Evolutionary conservation across 139 green algal genomes (phyloP).

Genomic region (Mesostigma viride): DNA sequence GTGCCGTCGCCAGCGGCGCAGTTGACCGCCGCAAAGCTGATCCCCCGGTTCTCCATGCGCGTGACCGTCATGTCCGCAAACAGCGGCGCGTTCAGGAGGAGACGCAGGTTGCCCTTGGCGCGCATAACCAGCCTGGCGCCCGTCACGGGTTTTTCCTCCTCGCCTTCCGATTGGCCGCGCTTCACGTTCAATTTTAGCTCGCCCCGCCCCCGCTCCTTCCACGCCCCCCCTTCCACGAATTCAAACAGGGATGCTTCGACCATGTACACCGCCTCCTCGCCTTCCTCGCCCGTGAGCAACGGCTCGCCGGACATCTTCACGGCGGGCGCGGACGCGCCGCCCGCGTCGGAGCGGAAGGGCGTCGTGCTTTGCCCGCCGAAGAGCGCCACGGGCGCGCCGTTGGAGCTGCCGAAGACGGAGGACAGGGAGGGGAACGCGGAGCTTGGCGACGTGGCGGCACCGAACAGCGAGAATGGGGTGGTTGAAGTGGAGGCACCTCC

Average conservation of each 20-base stretch:
- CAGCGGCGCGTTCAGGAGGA: constrained; percentile 83
- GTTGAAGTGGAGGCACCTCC: not conserved
- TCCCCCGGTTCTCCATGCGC: constrained; percentile 68
- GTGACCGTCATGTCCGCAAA: constrained; percentile 59
- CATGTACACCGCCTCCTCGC: constrained; percentile 26
- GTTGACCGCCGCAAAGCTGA: constrained; percentile 67
- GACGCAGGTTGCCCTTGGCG: constrained; percentile 62
- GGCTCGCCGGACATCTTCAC: not conserved
- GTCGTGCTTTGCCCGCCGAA: constrained; percentile 5
- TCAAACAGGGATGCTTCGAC: constrained; percentile 68
- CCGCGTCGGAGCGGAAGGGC: not conserved
- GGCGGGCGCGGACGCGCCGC: too few species aligned
- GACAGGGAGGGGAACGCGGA: constrained; percentile 21
- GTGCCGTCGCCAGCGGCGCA: constrained; percentile 19
- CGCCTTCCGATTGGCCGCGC: too few species aligned
- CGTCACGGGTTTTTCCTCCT: too few species aligned
- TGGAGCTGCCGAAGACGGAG: constrained; percentile 12
- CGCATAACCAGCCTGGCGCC: constrained; percentile 79
- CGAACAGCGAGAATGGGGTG: not conserved
- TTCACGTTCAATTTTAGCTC: constrained; percentile 64
- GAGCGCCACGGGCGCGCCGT: constrained; percentile 13
- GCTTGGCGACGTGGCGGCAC: not conserved
- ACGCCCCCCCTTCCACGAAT: constrained; percentile 51
- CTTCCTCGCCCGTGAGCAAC: constrained; percentile 30
- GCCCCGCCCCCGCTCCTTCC: constrained; percentile 75